Conservation (phyloP, 2,329 filamentous ascomycete genomes). For the Paecilomyces niveus region DNA sequence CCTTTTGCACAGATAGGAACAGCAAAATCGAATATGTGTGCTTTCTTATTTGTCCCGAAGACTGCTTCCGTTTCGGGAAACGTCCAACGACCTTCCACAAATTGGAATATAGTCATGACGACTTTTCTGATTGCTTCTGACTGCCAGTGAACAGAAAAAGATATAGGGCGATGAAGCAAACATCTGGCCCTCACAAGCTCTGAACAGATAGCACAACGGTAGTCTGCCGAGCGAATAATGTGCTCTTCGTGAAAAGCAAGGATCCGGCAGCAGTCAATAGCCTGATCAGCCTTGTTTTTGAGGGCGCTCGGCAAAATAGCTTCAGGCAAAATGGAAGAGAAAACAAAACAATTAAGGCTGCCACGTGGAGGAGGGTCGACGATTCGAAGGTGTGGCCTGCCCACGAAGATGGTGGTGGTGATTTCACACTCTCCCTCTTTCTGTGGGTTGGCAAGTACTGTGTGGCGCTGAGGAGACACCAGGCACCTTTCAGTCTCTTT, state of each 20-base stretch:
- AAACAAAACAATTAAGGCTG: constrained; percentile 11
- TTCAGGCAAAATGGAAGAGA: constrained; percentile 12
- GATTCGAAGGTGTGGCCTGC: constrained; percentile 11
- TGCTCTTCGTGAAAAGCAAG: constrained; percentile 10
- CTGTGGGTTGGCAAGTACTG: background rate
- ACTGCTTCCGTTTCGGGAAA: constrained; percentile 9
- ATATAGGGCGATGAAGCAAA: constrained; percentile 15
- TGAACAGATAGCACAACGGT: constrained; percentile 15
- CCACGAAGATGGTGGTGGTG: constrained; percentile 9
- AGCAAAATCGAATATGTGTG: constrained; percentile 14
- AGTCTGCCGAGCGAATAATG: constrained; percentile 11
- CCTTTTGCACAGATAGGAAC: constrained; percentile 13
- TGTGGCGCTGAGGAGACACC: background rate
- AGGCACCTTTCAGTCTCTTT: background rate
- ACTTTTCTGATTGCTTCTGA: constrained; percentile 4
- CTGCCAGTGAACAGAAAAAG: constrained; percentile 2
- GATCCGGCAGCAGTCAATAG: constrained; percentile 10
- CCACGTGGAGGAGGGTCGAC: constrained; percentile 2
- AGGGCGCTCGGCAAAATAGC: constrained; percentile 1
- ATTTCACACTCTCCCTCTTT: constrained; percentile 1
- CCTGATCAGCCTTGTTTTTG: constrained; percentile 6
- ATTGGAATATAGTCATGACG: constrained; percentile 11
- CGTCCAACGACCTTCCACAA: constrained; percentile 12
- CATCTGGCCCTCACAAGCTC: constrained; percentile 7
- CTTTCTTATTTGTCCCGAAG: constrained; percentile 8